Evolutionary conservation across 495 filamentous ascomycete species (phyloP).

Genomic region (Penicillium macrosclerotiorum): DNA sequence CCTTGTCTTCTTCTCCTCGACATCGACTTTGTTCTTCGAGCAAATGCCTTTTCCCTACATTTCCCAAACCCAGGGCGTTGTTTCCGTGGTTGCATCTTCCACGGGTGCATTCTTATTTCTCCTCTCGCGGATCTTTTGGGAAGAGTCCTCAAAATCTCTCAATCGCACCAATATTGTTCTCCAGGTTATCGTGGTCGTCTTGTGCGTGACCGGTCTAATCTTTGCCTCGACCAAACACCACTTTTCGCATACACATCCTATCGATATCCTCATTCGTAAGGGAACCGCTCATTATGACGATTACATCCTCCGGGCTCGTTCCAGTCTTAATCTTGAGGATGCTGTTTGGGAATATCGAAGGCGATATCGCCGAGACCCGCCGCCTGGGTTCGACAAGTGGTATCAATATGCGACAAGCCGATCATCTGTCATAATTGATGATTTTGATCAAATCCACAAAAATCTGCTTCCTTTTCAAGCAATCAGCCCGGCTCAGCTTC

Average conservation of each 20-base stretch:
- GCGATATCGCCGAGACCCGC: conserved; percentile 48
- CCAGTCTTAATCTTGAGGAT: conserved; percentile 35
- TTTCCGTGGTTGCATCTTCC: conserved; percentile 17
- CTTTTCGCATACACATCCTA: conserved; percentile 37
- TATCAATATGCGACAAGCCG: conserved; percentile 65
- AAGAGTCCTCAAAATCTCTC: conserved; percentile 31
- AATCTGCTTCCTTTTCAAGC: conserved; percentile 75
- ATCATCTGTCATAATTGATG: conserved; percentile 67
- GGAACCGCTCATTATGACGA: conserved; percentile 34
- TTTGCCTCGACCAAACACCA: conserved; percentile 31
- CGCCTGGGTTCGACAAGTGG: conserved; percentile 60
- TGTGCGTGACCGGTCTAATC: conserved; percentile 27
- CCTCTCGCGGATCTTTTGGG: conserved; percentile 24
- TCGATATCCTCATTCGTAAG: conserved; percentile 48
- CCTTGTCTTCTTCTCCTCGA: conserved; percentile 26
- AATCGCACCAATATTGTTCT: conserved; percentile 29
- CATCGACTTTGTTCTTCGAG: conserved; percentile 24
- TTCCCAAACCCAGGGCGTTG: conserved; percentile 13
- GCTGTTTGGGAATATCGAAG: conserved; percentile 42
- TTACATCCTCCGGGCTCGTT: conserved; percentile 34
- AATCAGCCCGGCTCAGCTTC: conserved; percentile 58
- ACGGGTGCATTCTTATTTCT: conserved; percentile 31
- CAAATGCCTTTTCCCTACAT: conserved; percentile 38
- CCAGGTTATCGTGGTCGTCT: conserved; percentile 25
- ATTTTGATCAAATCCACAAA: conserved; percentile 69